Evolutionary conservation across 2,329 filamentous ascomycete species (phyloP).

Genomic region (Juglanconis oblonga): DNA sequence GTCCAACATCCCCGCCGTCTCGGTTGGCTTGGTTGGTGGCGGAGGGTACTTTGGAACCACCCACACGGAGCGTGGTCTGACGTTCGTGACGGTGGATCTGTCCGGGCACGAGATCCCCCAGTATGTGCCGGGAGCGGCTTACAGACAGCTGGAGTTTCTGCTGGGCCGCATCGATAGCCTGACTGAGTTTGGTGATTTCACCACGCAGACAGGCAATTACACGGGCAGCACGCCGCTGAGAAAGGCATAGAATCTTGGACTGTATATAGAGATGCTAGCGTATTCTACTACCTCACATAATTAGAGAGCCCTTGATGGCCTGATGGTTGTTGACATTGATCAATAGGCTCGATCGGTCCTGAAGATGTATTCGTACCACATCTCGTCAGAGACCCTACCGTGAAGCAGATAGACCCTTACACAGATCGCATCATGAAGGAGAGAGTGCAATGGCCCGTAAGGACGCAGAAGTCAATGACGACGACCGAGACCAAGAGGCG

Average conservation of each 20-base stretch:
- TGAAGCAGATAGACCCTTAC: too few relatives aligned
- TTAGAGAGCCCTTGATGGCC: not conserved
- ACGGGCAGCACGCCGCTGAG: not conserved
- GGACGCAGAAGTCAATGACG: too few relatives aligned
- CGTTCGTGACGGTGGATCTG: slow-evolving; percentile 7
- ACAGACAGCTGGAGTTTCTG: slow-evolving; percentile 15
- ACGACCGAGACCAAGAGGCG: too few relatives aligned
- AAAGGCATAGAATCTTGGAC: not conserved
- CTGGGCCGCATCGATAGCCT: slow-evolving; percentile 15
- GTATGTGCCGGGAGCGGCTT: slow-evolving; percentile 14
- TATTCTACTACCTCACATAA: not conserved
- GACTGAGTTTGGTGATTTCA: slow-evolving; percentile 10
- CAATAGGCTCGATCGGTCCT: too few relatives aligned
- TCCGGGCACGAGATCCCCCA: slow-evolving; percentile 15
- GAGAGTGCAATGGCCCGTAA: too few relatives aligned
- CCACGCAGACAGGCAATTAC: slow-evolving; percentile 1
- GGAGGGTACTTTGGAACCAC: slow-evolving; percentile 11
- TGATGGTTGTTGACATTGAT: too few relatives aligned
- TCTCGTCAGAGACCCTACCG: too few relatives aligned
- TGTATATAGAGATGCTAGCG: not conserved
- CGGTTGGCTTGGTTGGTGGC: slow-evolving; percentile 11
- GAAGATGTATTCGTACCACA: too few relatives aligned
- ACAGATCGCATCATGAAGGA: too few relatives aligned
- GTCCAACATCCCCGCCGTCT: not conserved
- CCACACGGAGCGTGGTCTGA: slow-evolving; percentile 15